These are phyloP conservation scores for Pseudogymnoascus sp. DNA, from an alignment of 2,329 filamentous ascomycete species.

Conservation along the genomic window DNA sequence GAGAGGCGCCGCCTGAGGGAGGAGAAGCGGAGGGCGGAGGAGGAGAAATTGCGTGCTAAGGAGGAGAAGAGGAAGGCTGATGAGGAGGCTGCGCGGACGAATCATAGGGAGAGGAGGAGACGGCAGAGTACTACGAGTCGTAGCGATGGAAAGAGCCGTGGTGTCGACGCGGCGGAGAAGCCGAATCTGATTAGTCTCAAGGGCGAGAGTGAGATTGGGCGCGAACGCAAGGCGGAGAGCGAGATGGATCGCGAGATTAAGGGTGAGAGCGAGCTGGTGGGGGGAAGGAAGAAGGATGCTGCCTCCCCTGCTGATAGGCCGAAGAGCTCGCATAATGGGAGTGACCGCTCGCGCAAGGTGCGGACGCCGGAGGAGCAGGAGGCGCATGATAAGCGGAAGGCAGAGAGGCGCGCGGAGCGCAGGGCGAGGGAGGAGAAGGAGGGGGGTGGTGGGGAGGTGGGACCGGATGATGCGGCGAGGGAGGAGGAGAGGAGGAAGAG, in stretches of 20 bases:
- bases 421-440: not conserved
- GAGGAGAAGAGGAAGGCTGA: conserved; percentile 1
- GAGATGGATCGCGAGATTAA: not conserved
- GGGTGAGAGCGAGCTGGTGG: not conserved
- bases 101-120: not conserved
- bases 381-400: conserved; percentile 25
- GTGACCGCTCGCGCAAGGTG: conserved; percentile 10
- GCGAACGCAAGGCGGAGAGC: not conserved
- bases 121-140: not conserved
- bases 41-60: not conserved
- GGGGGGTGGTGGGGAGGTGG: not conserved
- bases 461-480: not conserved
- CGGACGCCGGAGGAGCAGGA: conserved; percentile 26
- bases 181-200: not conserved
- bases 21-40: not conserved
- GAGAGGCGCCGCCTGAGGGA: not conserved
- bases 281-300: not conserved
- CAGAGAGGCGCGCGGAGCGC: conserved; percentile 17
- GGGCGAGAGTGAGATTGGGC: not conserved
- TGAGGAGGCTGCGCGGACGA: not conserved
- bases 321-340: not conserved
- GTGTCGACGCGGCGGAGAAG: not conserved
- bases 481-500: conserved; percentile 13
- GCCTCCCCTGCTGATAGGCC: not conserved
- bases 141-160: not conserved